Conservation (phyloP, 106 monocot genomes). For the Posidonia australis region DNA sequence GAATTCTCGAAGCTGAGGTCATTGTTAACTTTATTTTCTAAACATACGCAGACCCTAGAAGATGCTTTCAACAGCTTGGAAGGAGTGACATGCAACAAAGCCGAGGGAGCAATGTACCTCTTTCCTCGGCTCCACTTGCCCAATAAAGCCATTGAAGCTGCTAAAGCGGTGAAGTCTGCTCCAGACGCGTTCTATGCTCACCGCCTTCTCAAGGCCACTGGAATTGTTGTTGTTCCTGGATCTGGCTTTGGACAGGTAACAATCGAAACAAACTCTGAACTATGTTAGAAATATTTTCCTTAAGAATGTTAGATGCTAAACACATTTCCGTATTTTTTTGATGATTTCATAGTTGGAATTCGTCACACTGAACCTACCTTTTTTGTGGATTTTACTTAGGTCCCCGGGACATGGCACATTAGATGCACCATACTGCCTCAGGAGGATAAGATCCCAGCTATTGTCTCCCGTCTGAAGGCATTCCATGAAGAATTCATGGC, state of each 20-base stretch:
- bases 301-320: neutral
- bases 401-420: conserved; percentile 90
- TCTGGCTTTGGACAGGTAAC: conserved; percentile 89
- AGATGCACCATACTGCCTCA: conserved; percentile 97
- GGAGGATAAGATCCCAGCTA: conserved; percentile 94
- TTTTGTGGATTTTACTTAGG: conserved; percentile 22
- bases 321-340: too few relatives aligned
- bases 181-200: conserved; percentile 76
- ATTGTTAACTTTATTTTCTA: neutral
- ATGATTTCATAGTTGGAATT: too few relatives aligned
- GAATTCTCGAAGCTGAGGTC: neutral
- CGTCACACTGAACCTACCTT: neutral
- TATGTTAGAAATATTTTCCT: neutral
- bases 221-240: conserved; percentile 87
- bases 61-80: conserved; percentile 84
- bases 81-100: conserved; percentile 82
- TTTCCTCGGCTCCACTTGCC: conserved; percentile 71
- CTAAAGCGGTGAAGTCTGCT: conserved; percentile 41
- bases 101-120: conserved; percentile 98
- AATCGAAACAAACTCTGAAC: neutral
- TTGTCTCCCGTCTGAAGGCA: conserved; percentile 59
- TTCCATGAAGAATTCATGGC: conserved; percentile 84
- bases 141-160: conserved; percentile 70
- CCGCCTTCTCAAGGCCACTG: conserved; percentile 70
- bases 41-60: conserved; percentile 48